Evolutionary conservation across 768 basidiomycete species (phyloP).

Genomic region (Calocybe cyanea): DNA sequence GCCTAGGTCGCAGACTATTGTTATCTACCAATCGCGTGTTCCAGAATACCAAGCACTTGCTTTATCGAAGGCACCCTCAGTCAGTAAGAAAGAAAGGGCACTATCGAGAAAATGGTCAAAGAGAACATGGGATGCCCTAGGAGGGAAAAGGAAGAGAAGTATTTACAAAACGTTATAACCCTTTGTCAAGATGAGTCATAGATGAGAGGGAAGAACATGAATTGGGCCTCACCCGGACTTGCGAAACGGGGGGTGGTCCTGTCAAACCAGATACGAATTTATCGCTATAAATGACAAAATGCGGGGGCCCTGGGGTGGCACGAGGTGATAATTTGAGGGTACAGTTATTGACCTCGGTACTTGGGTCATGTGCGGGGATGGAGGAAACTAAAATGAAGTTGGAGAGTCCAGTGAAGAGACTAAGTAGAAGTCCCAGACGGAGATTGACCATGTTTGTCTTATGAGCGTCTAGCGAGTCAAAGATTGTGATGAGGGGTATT

Average conservation of each 20-base stretch:
- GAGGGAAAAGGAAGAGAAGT: neutral
- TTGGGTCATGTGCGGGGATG: conserved; percentile 9
- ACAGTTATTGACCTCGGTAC: conserved; percentile 1
- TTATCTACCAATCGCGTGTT: neutral
- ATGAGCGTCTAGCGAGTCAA: neutral
- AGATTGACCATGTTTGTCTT: conserved; percentile 2
- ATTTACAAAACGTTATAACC: conserved; percentile 27
- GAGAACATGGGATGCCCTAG: neutral
- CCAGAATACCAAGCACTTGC: neutral
- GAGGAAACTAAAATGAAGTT: conserved; percentile 2
- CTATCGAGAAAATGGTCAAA: conserved; percentile 3
- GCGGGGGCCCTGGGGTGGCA: conserved; percentile 26
- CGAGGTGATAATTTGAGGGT: conserved; percentile 12
- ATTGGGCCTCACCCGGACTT: conserved; percentile 23
- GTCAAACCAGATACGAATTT: conserved; percentile 32
- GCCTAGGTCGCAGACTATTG: conserved; percentile 25
- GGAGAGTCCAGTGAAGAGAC: neutral
- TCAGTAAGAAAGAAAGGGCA: conserved; percentile 37
- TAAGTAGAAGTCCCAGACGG: neutral
- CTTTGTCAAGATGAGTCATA: conserved; percentile 7
- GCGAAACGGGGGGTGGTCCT: conserved; percentile 30
- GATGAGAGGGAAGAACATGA: neutral
- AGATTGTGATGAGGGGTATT: neutral
- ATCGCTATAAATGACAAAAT: conserved; percentile 38
- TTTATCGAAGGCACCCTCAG: conserved; percentile 36